Conservation (phyloP, 345 rosid genomes). For the Moringa oleifera region DNA sequence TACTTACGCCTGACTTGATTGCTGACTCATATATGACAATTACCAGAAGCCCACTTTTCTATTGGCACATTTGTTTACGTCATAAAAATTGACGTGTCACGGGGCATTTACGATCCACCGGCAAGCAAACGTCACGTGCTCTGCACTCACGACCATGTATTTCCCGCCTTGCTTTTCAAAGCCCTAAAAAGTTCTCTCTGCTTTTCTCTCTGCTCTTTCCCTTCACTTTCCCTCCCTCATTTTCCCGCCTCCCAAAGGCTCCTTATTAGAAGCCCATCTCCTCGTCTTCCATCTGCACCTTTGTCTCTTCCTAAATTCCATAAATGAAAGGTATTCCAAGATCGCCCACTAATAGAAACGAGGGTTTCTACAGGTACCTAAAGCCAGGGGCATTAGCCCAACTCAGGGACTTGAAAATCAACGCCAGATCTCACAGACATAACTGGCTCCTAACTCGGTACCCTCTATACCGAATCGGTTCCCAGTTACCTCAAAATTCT, state of each 20-base stretch:
- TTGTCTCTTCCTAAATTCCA: conserved; percentile 6
- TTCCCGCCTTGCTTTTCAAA: conserved; percentile 12
- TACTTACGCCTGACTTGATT: no score
- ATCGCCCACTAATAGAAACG: conserved; percentile 27
- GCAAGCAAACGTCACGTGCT: conserved; percentile 9
- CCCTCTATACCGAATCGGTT: conserved; percentile 3
- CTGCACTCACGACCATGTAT: not conserved
- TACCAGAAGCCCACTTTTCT: no score
- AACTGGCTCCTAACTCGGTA: conserved; percentile 1
- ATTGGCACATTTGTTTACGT: no score
- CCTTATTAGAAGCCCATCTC: conserved; percentile 1
- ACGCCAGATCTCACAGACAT: conserved; percentile 37
- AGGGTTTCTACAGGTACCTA: conserved; percentile 39
- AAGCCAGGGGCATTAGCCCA: conserved; percentile 60
- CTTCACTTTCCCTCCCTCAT: conserved; percentile 30
- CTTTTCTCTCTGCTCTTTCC: conserved; percentile 19
- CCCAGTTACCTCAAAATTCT: conserved; percentile 8
- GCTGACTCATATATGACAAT: no score
- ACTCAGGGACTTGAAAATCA: conserved; percentile 50
- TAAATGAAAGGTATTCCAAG: conserved; percentile 33
- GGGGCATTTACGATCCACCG: no score
- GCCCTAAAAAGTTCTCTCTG: conserved; percentile 24
- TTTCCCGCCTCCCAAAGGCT: conserved; percentile 42
- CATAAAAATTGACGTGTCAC: not conserved
- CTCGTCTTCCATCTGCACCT: conserved; percentile 10